Conservation (phyloP, 768 basidiomycete species). For the Paxillus involutus region DNA sequence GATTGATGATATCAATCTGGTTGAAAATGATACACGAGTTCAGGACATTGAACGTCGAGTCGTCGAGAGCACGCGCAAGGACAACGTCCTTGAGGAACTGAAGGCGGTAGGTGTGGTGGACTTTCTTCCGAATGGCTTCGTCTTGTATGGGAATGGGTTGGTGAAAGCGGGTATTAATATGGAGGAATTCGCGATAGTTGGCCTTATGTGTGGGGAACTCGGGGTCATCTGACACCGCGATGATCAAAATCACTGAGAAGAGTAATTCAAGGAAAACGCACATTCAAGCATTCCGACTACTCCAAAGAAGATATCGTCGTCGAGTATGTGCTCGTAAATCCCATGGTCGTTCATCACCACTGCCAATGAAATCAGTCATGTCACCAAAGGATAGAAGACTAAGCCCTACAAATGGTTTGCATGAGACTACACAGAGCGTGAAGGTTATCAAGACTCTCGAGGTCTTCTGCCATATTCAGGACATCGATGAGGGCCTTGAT, state of each 20-base stretch:
- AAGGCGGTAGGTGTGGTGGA: conserved; percentile 96
- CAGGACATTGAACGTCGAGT: conserved; percentile 95
- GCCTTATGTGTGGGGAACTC: conserved; percentile 97
- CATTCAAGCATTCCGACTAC: conserved; percentile 98
- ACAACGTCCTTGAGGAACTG: conserved; percentile 99
- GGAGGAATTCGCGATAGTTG: conserved; percentile 92
- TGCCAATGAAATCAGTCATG: conserved; percentile 30
- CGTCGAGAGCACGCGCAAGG: conserved; percentile 90
- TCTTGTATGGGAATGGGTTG: conserved; percentile 87
- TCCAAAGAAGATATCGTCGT: conserved; percentile 89
- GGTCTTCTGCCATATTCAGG: conserved; percentile 86
- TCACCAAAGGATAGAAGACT: background rate
- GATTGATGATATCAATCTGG: conserved; percentile 95
- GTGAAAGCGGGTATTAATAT: conserved; percentile 79
- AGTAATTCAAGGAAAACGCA: conserved; percentile 40
- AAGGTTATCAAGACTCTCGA: conserved; percentile 87
- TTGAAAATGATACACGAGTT: conserved; percentile 99
- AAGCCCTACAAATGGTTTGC: conserved; percentile 84
- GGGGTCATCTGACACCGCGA: conserved; percentile 73
- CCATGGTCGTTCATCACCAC: conserved; percentile 94
- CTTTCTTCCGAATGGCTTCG: conserved; percentile 72
- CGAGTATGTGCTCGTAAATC: conserved; percentile 92
- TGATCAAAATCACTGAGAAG: conserved; percentile 11
- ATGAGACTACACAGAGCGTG: conserved; percentile 90
- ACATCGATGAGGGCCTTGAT: conserved; percentile 84